phyloP scores from a whole-genome alignment of 1,284 basidiomycete species.

The Psilocybe mexicana region DNA sequence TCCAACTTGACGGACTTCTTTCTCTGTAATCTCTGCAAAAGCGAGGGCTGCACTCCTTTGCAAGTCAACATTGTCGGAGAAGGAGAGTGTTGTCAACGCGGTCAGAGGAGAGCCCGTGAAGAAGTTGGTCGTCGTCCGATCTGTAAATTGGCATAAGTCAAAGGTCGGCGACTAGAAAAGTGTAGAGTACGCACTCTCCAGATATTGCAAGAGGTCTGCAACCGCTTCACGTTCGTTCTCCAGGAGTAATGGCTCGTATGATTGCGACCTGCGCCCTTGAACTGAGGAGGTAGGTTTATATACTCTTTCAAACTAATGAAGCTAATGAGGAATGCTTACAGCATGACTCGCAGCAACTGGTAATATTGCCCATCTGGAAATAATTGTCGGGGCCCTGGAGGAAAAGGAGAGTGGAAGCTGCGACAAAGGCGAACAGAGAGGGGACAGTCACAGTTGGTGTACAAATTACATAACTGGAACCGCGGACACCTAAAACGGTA shows the following conservation, averaged over 20 bases:
- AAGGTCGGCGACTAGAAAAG: slow-evolving; percentile 7
- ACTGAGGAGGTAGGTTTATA: slow-evolving; percentile 41
- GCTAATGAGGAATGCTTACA: slow-evolving; percentile 46
- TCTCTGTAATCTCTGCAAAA: slow-evolving; percentile 99
- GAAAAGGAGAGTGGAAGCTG: slow-evolving; percentile 14
- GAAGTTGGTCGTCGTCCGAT: slow-evolving; percentile 96
- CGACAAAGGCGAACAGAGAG: slow-evolving; percentile 6
- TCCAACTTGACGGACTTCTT: slow-evolving; percentile 96
- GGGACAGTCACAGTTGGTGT: neutral
- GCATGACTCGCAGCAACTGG: slow-evolving; percentile 79
- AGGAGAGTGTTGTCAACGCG: slow-evolving; percentile 95
- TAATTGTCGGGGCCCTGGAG: slow-evolving; percentile 6
- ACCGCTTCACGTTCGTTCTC: slow-evolving; percentile 99
- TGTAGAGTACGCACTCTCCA: slow-evolving; percentile 78
- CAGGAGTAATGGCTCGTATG: slow-evolving; percentile 91
- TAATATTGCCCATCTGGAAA: slow-evolving; percentile 50
- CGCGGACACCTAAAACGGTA: neutral
- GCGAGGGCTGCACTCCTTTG: slow-evolving; percentile 98
- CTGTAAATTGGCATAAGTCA: slow-evolving; percentile 42
- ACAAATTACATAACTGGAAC: slow-evolving; percentile 9
- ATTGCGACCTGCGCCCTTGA: slow-evolving; percentile 76
- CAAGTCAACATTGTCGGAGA: slow-evolving; percentile 99
- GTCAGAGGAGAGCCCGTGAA: slow-evolving; percentile 91
- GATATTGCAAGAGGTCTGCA: slow-evolving; percentile 94
- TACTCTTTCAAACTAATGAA: neutral